Conservation (phyloP, 129 eudicot genomes). For the Mikania micrantha region DNA sequence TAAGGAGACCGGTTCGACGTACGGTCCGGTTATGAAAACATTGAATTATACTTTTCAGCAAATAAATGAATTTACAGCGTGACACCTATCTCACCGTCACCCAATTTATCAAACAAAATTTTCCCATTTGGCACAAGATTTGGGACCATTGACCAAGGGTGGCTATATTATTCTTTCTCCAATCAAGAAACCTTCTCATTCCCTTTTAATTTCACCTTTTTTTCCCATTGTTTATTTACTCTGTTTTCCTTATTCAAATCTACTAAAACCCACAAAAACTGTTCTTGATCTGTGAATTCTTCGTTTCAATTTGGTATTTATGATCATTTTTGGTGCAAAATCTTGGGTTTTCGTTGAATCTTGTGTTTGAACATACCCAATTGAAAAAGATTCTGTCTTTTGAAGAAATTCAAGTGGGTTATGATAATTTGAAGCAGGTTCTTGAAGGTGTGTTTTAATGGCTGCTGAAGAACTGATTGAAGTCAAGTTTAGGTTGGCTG, state of each 20-base stretch:
- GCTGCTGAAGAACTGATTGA: constrained; percentile 3
- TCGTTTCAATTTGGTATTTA: neutral
- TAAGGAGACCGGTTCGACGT: too few species aligned
- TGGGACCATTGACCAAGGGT: neutral
- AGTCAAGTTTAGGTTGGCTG: constrained; percentile 5
- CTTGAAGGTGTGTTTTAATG: neutral
- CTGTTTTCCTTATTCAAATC: neutral
- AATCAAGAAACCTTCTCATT: neutral
- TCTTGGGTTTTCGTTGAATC: neutral
- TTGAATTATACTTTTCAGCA: too few species aligned
- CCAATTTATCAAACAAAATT: constrained; percentile 3
- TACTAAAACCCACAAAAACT: neutral
- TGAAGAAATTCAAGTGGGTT: neutral
- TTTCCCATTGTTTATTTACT: neutral
- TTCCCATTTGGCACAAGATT: neutral
- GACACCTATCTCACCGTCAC: neutral
- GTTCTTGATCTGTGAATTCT: neutral
- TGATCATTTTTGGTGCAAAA: neutral
- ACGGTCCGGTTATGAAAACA: too few species aligned
- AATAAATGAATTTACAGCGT: neutral
- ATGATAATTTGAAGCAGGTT: neutral
- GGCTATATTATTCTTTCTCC: constrained; percentile 7
- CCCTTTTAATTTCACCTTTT: neutral
- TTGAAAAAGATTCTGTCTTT: neutral
- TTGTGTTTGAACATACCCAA: constrained; percentile 4